These are phyloP conservation scores for Pyrus communis DNA, from an alignment of 306 rosid species.

Conservation along the genomic window DNA sequence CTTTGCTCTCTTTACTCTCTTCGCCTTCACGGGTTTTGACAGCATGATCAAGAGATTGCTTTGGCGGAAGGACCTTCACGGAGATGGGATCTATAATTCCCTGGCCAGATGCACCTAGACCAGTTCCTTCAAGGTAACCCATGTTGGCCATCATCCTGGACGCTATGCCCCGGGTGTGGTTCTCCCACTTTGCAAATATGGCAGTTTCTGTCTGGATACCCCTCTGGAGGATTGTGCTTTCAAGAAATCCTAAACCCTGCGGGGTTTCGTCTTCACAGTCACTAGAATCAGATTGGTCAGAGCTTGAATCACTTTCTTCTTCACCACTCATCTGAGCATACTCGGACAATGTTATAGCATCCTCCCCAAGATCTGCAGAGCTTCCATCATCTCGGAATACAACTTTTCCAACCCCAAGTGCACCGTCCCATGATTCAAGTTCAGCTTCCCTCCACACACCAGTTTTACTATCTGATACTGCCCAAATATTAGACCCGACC, in stretches of 20 bases:
- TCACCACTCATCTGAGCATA: conserved; percentile 44
- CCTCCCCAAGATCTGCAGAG: conserved; percentile 55
- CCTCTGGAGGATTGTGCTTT: conserved; percentile 52
- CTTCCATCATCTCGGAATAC: conserved; percentile 84
- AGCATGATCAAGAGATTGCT: conserved; percentile 88
- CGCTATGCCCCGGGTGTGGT: conserved; percentile 89
- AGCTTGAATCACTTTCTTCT: conserved; percentile 53
- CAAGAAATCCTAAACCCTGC: conserved; percentile 78
- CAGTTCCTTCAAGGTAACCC: conserved; percentile 90
- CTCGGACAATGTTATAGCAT: conserved; percentile 59
- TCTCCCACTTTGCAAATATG: conserved; percentile 94
- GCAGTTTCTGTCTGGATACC: conserved; percentile 80
- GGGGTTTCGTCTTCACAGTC: conserved; percentile 54
- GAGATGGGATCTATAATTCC: conserved; percentile 70
- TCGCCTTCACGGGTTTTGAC: conserved; percentile 42
- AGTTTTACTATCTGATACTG: conserved; percentile 45
- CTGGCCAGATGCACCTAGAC: conserved; percentile 85
- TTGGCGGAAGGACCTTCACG: conserved; percentile 75
- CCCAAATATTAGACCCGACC: conserved; percentile 78
- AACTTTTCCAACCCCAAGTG: conserved; percentile 53
- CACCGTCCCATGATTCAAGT: conserved; percentile 81
- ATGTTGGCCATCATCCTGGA: conserved; percentile 97
- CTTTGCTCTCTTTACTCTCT: conserved; percentile 29
- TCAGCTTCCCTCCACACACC: conserved; percentile 90
- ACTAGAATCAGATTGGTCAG: conserved; percentile 50